phyloP scores from a whole-genome alignment of 768 basidiomycete genomes.

The Lactarius pseudohatsudake region DNA sequence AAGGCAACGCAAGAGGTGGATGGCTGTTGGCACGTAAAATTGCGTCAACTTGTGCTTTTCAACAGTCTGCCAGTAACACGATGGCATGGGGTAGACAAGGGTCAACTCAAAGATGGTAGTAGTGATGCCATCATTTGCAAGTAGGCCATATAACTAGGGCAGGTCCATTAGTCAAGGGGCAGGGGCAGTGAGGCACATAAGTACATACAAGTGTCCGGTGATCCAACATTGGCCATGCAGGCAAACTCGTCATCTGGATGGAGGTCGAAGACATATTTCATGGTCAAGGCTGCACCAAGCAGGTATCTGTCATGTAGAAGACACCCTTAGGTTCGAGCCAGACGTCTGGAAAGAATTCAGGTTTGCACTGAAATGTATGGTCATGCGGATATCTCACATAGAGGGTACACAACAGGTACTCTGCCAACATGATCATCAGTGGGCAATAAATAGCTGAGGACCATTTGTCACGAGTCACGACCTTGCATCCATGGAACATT shows the following conservation, averaged over 20 bases:
- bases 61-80: conserved; percentile 96
- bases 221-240: conserved; percentile 99
- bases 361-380: background rate
- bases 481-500: too few relatives aligned
- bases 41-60: conserved; percentile 92
- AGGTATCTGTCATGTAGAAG: conserved; percentile 90
- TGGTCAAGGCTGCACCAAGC: conserved; percentile 85
- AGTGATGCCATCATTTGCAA: conserved; percentile 70
- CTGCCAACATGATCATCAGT: conserved; percentile 82
- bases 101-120: conserved; percentile 95
- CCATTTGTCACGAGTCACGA: too few relatives aligned
- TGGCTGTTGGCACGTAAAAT: conserved; percentile 95
- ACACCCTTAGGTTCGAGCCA: conserved; percentile 95
- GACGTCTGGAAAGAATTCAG: conserved; percentile 61
- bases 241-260: conserved; percentile 96
- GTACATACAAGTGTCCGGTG: conserved; percentile 83
- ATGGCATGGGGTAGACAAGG: conserved; percentile 93
- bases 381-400: conserved; percentile 62
- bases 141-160: conserved; percentile 79
- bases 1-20: conserved; percentile 82
- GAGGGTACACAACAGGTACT: conserved; percentile 97
- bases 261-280: conserved; percentile 97
- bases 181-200: too few relatives aligned
- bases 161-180: background rate
- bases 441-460: conserved; percentile 69